A percentile compares a stretch with the other conserved stretches of the same genome.
phyloP scores from a whole-genome alignment of 352 stramenopile genomes.

The Aphanomyces astaci region DNA sequence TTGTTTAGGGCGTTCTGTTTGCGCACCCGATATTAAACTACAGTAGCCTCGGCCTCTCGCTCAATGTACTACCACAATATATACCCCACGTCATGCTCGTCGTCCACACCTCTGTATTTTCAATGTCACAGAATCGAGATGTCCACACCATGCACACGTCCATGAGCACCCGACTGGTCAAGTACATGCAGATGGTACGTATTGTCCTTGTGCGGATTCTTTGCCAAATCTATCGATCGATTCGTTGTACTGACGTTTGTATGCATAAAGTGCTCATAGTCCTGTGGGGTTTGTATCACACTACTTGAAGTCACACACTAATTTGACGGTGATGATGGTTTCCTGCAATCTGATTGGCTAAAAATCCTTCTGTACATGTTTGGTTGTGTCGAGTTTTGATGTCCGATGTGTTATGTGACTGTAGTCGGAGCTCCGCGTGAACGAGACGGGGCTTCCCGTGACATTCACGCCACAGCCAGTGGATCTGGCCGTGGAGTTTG shows the following conservation, averaged over 20 bases:
- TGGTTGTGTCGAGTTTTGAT: no score
- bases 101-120: no score
- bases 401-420: not conserved
- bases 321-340: no score
- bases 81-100: no score
- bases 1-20: conserved; percentile 16
- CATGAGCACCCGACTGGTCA: conserved; percentile 4
- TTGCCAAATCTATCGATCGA: no score
- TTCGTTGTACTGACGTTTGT: no score
- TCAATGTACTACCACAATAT: no score
- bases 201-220: not conserved
- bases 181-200: conserved; percentile 3
- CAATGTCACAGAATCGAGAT: not conserved
- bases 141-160: conserved; percentile 4
- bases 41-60: not conserved
- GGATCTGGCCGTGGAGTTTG: conserved; percentile 14
- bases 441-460: not conserved
- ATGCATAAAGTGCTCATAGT: no score
- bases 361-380: no score
- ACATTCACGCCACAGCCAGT: not conserved
- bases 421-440: conserved; percentile 6
- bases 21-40: conserved; percentile 19
- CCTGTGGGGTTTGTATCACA: no score
- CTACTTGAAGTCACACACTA: no score
- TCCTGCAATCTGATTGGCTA: not conserved